A percentile compares a stretch with the other conserved stretches of the same genome.
These are phyloP conservation scores for Populus alba DNA, from an alignment of 345 rosid species.

Conservation along the genomic window DNA sequence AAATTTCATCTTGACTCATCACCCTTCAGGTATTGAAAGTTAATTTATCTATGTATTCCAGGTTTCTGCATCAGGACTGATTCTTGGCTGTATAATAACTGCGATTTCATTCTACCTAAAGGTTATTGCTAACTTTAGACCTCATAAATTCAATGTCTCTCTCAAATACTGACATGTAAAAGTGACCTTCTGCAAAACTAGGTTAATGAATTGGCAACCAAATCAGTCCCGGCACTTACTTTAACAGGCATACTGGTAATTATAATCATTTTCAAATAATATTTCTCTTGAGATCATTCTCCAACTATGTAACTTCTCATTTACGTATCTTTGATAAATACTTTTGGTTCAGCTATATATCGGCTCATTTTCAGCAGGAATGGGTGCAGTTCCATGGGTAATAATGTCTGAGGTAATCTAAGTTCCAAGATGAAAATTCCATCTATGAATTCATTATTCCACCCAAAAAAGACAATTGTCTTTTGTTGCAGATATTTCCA, in stretches of 20 bases:
- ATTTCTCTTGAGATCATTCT: neutral
- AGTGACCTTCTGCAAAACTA: conserved; percentile 22
- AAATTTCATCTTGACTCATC: neutral
- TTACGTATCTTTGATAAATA: conserved; percentile 5
- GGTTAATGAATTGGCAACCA: conserved; percentile 61
- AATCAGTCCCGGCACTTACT: conserved; percentile 65
- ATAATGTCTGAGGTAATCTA: conserved; percentile 90
- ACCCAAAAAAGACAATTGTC: neutral
- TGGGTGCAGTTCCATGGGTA: conserved; percentile 99
- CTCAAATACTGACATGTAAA: neutral
- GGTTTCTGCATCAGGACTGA: conserved; percentile 78
- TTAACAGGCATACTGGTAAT: conserved; percentile 79
- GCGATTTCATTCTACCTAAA: conserved; percentile 69
- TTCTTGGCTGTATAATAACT: conserved; percentile 52
- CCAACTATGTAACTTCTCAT: neutral
- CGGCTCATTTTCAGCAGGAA: conserved; percentile 79
- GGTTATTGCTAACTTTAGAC: conserved; percentile 33
- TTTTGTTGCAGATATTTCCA: conserved; percentile 70
- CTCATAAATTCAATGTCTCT: neutral
- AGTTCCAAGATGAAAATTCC: neutral
- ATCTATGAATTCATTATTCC: neutral
- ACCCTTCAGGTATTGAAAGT: neutral
- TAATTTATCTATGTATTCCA: conserved; percentile 22
- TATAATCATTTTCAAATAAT: neutral
- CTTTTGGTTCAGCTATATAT: conserved; percentile 59